These are phyloP conservation scores for Aspergillus brunneoviolaceus DNA, from an alignment of 2,329 filamentous ascomycete species.

Conservation along the genomic window DNA sequence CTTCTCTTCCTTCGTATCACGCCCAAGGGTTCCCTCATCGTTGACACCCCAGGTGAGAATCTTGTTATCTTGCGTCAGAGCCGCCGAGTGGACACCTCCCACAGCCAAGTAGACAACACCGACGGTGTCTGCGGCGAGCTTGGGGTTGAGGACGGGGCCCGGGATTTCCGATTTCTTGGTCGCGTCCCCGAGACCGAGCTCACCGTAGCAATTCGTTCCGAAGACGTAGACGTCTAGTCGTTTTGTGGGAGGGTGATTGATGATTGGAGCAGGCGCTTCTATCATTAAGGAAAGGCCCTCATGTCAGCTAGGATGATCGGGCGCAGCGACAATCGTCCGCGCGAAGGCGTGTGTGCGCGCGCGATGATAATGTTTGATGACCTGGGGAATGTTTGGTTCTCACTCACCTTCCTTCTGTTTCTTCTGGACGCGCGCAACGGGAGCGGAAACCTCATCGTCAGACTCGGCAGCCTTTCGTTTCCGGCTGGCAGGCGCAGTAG, in stretches of 20 bases:
- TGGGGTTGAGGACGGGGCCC: slow-evolving; percentile 66
- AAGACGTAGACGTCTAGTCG: slow-evolving; percentile 74
- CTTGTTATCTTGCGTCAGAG: slow-evolving; percentile 73
- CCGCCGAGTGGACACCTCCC: slow-evolving; percentile 74
- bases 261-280: slow-evolving; percentile 3
- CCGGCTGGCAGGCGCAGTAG: background rate
- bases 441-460: slow-evolving; percentile 1
- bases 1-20: slow-evolving; percentile 56
- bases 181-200: slow-evolving; percentile 72
- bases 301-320: background rate
- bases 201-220: slow-evolving; percentile 71
- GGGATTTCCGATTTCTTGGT: slow-evolving; percentile 65
- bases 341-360: background rate
- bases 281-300: background rate
- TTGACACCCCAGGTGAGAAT: slow-evolving; percentile 89
- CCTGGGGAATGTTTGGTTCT: no score
- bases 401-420: slow-evolving; percentile 12
- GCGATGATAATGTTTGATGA: no score
- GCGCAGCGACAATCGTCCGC: background rate
- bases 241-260: slow-evolving; percentile 53
- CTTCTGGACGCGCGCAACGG: slow-evolving; percentile 4
- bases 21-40: slow-evolving; percentile 73
- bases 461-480: slow-evolving; percentile 9
- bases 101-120: slow-evolving; percentile 57
- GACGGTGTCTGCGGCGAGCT: slow-evolving; percentile 55